Evolutionary conservation across 1,139 yeast genomes (phyloP), one percentile per base, ranked within the genome.

Genomic region (Lipomyces yarrowii): DNA sequence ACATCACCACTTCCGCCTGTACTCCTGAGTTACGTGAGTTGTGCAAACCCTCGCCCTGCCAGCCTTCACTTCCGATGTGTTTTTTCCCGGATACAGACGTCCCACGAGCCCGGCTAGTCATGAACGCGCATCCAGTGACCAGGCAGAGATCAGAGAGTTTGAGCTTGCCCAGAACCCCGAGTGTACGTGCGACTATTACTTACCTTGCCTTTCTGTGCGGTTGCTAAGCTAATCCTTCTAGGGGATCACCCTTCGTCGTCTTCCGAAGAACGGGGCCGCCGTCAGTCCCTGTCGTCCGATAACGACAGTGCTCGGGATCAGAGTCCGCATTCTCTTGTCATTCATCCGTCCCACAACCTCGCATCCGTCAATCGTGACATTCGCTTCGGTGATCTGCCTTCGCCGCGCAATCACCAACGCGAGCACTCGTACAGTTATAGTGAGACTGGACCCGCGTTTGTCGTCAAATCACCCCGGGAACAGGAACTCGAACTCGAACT

Each of bases 331-430:
- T 53, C 56, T 15, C 30, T 33, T 39, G 30, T 52, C 21, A 8
- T 48, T 57, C 3, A 8, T 37, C 57, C 32, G 26, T 26, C 30
- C 30, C 2, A 26, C 30, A 5, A 13, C 23, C 35, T 13, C 15
- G 37, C 10, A 11, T 11, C 42, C 15, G 35, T 21, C 11, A 42
- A 21, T 32, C 68, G 65, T 30, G 79, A 78, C 60, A 81, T 81
- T 65, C 78, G 74, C 57, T 82, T 82, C 73, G 83, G 77, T 0
- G 75, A 74, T 52, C 74, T 83, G 46, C 88, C 87, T 0, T 77
- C 77, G 56, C 87, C 86, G 0, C 70, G 71, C 6, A 70, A 69
- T 1, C 46, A 33, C 52, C 57, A 59, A 30, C 46, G 26, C 13
- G 18, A 18, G 4, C n/a, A 8, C 11, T 55, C 58, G 8, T 75